Evolutionary conservation across 345 rosid genomes (phyloP).

Genomic region (Mallotus nudiflorus): DNA sequence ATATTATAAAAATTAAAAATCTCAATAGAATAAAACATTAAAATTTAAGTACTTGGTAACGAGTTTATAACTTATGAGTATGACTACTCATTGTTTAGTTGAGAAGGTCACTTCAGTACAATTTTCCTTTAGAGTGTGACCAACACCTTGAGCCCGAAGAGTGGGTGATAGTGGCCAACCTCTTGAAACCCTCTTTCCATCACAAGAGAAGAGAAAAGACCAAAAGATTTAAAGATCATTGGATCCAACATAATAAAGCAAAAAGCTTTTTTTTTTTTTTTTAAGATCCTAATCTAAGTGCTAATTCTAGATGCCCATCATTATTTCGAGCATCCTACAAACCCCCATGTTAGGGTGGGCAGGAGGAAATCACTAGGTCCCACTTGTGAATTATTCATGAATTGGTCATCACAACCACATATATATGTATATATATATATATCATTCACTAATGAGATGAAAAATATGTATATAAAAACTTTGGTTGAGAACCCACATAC

Average conservation of each 20-base stretch:
- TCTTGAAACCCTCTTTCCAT: neutral
- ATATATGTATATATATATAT: too few species aligned
- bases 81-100: slow-evolving; percentile 28
- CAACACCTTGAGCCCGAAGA: slow-evolving; percentile 24
- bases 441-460: slow-evolving; percentile 12
- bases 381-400: slow-evolving; percentile 13
- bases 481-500: neutral
- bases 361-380: slow-evolving; percentile 10
- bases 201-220: slow-evolving; percentile 13
- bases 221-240: slow-evolving; percentile 33
- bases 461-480: neutral
- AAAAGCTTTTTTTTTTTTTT: slow-evolving; percentile 40
- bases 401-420: slow-evolving; percentile 10
- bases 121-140: slow-evolving; percentile 32
- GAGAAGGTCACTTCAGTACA: slow-evolving; percentile 34
- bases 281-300: slow-evolving; percentile 37
- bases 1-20: too few species aligned
- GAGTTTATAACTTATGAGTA: too few species aligned
- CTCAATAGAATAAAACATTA: too few species aligned
- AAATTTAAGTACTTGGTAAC: too few species aligned
- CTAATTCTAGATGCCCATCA: slow-evolving; percentile 38
- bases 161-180: slow-evolving; percentile 39
- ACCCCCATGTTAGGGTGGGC: slow-evolving; percentile 33
- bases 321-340: slow-evolving; percentile 32
- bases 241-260: slow-evolving; percentile 44